These are phyloP conservation scores for Trypanosoma platydactyli DNA, from an alignment of 208 protist species.

Conservation along the genomic window DNA sequence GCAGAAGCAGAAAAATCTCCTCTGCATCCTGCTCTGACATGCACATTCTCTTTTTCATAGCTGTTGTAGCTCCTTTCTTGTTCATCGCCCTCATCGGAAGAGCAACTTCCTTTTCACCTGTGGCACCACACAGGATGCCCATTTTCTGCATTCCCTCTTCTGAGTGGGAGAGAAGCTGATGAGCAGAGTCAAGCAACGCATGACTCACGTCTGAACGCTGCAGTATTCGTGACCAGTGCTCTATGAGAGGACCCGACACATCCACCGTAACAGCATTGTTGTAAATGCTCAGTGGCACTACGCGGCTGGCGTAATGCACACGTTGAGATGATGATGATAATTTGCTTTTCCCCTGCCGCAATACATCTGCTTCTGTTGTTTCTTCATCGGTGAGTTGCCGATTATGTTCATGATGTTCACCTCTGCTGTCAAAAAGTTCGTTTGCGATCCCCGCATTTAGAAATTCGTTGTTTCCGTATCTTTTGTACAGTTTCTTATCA, in stretches of 20 bases:
- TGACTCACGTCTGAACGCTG: not conserved
- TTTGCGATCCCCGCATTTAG: not conserved
- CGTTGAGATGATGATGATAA: not conserved
- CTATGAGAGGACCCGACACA: conserved; percentile 23
- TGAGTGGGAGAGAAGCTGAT: not conserved
- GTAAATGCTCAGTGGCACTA: conserved; percentile 23
- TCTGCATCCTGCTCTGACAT: conserved; percentile 23
- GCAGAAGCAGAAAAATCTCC: conserved; percentile 26
- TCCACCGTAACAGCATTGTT: conserved; percentile 28
- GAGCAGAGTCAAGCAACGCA: conserved; percentile 24
- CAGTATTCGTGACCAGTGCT: conserved; percentile 26
- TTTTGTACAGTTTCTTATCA: conserved; percentile 20
- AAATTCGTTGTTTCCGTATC: not conserved
- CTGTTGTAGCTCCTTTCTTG: not conserved
- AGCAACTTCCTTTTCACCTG: not conserved
- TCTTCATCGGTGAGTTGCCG: not conserved
- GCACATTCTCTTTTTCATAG: not conserved
- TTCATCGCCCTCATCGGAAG: not conserved
- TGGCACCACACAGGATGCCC: too few species aligned
- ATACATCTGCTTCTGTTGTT: not conserved
- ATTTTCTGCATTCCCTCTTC: not conserved
- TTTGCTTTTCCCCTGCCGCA: not conserved
- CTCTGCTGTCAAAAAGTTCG: not conserved
- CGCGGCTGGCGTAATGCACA: not conserved
- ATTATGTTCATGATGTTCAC: not conserved